Evolutionary conservation across 164 flowering plant genomes (phyloP).

Genomic region (Protea cynaroides): DNA sequence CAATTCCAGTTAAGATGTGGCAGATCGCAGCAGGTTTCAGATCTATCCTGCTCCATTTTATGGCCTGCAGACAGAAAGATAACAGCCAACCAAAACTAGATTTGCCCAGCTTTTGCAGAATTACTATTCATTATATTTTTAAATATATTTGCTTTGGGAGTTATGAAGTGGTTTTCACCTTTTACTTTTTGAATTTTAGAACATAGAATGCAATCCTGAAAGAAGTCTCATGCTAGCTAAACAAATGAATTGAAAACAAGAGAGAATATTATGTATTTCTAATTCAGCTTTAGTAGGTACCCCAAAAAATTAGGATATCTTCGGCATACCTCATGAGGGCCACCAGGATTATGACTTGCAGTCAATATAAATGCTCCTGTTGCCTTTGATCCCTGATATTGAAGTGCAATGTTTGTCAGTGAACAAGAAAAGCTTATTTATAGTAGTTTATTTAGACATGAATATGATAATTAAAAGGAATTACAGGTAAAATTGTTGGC

Average conservation of each 20-base stretch:
- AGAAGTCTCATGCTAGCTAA: background rate
- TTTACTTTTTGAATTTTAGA: too few relatives aligned
- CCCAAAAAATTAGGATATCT: background rate
- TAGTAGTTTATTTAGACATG: background rate
- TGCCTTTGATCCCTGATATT: conserved; percentile 76
- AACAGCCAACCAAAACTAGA: too few relatives aligned
- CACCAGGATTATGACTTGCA: conserved; percentile 99
- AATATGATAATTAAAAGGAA: background rate
- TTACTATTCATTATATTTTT: too few relatives aligned
- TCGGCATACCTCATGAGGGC: conserved; percentile 74
- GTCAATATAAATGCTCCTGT: conserved; percentile 91
- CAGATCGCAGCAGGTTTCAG: too few relatives aligned
- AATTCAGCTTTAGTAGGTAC: background rate
- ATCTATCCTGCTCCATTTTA: too few relatives aligned
- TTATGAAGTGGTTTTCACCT: too few relatives aligned
- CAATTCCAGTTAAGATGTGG: too few relatives aligned
- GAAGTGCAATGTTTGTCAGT: background rate
- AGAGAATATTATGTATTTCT: background rate
- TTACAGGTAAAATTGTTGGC: background rate
- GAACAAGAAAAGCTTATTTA: background rate
- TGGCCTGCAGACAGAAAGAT: too few relatives aligned
- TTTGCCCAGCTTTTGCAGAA: too few relatives aligned
- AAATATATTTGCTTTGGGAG: too few relatives aligned
- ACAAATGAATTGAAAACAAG: background rate
- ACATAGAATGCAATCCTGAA: background rate